Percentiles rank a stretch among this genome's conserved stretches.
Evolutionary conservation across 495 filamentous ascomycete species (phyloP).

Genomic region (Chaetomium tenue): DNA sequence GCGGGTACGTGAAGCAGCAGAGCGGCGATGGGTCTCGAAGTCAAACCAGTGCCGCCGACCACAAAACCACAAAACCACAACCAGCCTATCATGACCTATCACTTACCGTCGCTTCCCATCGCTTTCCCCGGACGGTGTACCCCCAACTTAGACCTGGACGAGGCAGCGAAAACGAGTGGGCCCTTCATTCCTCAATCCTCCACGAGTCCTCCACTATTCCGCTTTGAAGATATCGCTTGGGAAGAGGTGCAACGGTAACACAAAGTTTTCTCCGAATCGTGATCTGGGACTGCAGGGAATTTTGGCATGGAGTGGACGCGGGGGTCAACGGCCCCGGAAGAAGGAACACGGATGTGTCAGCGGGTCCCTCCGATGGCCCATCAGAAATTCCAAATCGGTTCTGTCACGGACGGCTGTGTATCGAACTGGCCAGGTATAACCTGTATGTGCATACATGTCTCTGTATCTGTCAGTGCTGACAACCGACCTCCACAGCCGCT

Average conservation of each 20-base stretch:
- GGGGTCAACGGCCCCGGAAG: constrained; percentile 1
- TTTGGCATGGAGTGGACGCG: neutral
- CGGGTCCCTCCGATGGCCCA: neutral
- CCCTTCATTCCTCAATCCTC: no score
- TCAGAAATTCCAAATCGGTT: neutral
- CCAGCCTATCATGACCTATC: no score
- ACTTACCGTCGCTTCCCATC: no score
- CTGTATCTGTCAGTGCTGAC: constrained; percentile 13
- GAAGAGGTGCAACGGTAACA: constrained; percentile 1
- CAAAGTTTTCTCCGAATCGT: constrained; percentile 1
- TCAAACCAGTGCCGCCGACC: neutral
- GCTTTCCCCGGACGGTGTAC: no score
- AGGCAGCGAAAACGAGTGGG: no score
- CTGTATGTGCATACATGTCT: neutral
- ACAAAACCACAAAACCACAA: no score
- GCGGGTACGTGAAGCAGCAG: neutral
- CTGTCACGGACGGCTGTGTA: neutral
- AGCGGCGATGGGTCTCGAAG: neutral
- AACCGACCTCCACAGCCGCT: neutral
- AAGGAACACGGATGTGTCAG: constrained; percentile 3
- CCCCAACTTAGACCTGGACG: no score
- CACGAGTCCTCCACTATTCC: no score
- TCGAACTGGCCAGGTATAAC: neutral
- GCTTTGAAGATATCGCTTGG: neutral
- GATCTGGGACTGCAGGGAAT: constrained; percentile 5